Base-by-base conservation (phyloP, 768 basidiomycete species). In the Mycena polygramma region DNA sequence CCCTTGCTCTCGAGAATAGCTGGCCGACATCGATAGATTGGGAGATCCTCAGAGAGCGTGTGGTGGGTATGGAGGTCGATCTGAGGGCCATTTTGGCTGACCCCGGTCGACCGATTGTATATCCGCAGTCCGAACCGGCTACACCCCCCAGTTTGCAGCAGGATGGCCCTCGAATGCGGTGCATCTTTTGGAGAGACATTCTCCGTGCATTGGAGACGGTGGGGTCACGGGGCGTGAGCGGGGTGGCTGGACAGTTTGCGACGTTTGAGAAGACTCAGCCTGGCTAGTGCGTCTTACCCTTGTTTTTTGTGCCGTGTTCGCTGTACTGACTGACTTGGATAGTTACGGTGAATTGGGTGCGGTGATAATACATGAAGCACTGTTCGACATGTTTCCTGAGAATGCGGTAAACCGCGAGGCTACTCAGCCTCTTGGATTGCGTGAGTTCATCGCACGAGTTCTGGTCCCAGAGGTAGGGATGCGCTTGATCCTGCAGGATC, bases 281-380 rank as follows among this genome's bases (percentile, higher is more conserved):
- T 9, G 66, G 66, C 2, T 68, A 68, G 66, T 68, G 43, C 6
- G 66, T 68, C 11, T 11, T 55, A 24, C 19, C 30, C 45, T 2
- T 35, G 24, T 35, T 45, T 36, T 53, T 45, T 35, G 4, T 39
- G 11, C 9, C 26, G 7, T 52, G 24, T 7, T 24, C 17, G 4
- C 17, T 5, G 41, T 1, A 15, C 37, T 22, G 1, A 39, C 49
- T n/a, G 4, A n/a, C 19, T 35, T 19, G 14, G 15, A 1, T n/a
- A 68, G 66, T n/a, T 68, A 68, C 24, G 66, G 66, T 11, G 66
- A 68, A 41, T 6, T 46, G 22, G 66, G 66, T 17, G 24, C 53
- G 0, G 17, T 36, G 2, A 55, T 68, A 15, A 68, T 68, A 11
- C 66, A 68, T 19, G 20, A 22, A 11, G 8, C 2, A 0, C 35